These are phyloP conservation scores for Fusarium incarnatum DNA, from an alignment of 2,329 filamentous ascomycete genomes.

Conservation along the genomic window DNA sequence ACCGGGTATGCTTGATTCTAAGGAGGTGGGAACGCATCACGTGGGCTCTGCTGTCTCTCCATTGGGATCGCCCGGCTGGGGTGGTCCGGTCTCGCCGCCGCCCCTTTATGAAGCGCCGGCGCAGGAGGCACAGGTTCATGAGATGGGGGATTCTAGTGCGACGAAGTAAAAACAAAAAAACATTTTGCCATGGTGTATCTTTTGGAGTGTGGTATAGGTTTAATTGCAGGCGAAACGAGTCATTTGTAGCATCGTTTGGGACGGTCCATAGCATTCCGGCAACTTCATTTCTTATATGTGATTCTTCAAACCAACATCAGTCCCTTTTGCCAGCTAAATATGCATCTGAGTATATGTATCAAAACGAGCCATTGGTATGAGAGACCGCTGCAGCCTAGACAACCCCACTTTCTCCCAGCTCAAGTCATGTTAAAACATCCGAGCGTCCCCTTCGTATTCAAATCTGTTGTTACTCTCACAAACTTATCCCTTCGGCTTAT, in stretches of 20 bases:
- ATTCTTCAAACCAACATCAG: too few relatives aligned
- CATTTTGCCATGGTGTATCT: not conserved
- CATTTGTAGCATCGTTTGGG: not conserved
- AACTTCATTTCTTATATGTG: not conserved
- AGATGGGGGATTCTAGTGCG: not conserved
- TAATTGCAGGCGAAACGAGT: not conserved
- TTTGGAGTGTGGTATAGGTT: not conserved
- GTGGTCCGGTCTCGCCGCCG: not conserved
- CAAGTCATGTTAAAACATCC: too few relatives aligned
- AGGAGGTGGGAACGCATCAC: accelerated
- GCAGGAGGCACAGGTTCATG: not conserved
- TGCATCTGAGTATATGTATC: not conserved
- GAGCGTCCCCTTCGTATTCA: too few relatives aligned
- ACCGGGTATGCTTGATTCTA: not conserved
- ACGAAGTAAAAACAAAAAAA: not conserved
- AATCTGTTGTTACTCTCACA: too few relatives aligned
- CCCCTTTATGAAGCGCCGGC: not conserved
- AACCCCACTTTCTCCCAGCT: not conserved
- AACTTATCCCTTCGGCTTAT: too few relatives aligned
- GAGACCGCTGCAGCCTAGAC: not conserved
- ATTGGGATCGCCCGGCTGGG: not conserved
- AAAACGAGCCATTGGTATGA: not conserved
- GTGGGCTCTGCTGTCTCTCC: not conserved
- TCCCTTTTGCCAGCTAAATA: too few relatives aligned
- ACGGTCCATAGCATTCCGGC: not conserved